phyloP scores from a whole-genome alignment of 176 grass and related monocot species.

The Phragmites australis region DNA sequence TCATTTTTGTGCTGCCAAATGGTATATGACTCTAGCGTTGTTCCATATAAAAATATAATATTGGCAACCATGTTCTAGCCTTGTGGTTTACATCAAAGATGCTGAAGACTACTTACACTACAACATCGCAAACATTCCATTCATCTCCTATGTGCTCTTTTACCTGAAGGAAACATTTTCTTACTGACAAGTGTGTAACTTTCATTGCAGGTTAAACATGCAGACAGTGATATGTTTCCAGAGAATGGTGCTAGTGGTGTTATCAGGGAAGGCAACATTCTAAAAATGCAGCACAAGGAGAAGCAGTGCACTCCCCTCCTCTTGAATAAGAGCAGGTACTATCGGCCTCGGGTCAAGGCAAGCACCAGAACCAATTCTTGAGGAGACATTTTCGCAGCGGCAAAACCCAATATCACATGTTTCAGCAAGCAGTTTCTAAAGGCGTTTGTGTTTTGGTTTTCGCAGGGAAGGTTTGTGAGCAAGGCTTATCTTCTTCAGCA shows the following conservation, averaged over 20 bases:
- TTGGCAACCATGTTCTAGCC: background rate
- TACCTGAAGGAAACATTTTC: background rate
- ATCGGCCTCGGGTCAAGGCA: slow-evolving; percentile 89
- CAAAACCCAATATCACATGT: background rate
- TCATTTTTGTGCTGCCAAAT: background rate
- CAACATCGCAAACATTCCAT: background rate
- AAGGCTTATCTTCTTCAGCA: slow-evolving; percentile 68
- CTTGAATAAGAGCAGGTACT: slow-evolving; percentile 78
- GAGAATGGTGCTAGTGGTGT: slow-evolving; percentile 45
- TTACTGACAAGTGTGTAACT: background rate
- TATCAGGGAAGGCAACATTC: slow-evolving; percentile 56
- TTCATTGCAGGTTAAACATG: slow-evolving; percentile 52
- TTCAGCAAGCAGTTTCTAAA: background rate
- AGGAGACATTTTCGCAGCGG: background rate
- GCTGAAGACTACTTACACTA: background rate
- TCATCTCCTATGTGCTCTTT: background rate
- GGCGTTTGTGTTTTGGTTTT: slow-evolving; percentile 29
- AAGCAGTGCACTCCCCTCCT: slow-evolving; percentile 69
- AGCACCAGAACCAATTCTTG: slow-evolving; percentile 40
- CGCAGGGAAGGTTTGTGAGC: slow-evolving; percentile 81
- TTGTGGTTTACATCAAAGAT: background rate
- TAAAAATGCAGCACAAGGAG: slow-evolving; percentile 71
- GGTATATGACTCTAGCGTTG: background rate
- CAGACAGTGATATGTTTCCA: slow-evolving; percentile 59
- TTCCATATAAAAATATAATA: background rate